Evolutionary conservation across 805 yeast species (phyloP).

Genomic region (Candida suzukii): DNA sequence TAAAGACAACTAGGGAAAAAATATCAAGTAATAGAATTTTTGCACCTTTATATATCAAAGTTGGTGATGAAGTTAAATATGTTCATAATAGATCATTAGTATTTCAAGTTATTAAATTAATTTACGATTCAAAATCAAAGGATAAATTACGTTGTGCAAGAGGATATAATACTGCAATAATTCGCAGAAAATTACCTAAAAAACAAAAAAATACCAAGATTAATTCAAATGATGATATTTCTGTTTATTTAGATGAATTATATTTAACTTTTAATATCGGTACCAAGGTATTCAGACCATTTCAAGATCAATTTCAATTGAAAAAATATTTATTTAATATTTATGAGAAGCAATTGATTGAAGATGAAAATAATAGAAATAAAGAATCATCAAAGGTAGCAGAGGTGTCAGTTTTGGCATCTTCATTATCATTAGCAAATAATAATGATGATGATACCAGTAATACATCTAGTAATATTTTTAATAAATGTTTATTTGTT

Average conservation of each 20-base stretch:
- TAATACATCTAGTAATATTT: too few species aligned
- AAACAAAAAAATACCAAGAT: constrained; percentile 9
- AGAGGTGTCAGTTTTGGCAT: too few species aligned
- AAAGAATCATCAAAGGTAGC: too few species aligned
- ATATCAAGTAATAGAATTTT: constrained; percentile 13
- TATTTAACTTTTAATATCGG: background rate
- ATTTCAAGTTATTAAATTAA: constrained; percentile 40
- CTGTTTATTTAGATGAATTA: background rate
- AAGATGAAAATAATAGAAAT: background rate
- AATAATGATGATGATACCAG: too few species aligned
- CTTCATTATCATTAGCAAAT: too few species aligned
- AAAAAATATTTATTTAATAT: constrained; percentile 5
- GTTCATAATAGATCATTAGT: constrained; percentile 15
- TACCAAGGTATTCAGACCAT: constrained; percentile 4
- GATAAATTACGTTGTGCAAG: constrained; percentile 44
- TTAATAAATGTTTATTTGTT: background rate
- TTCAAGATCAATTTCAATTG: constrained; percentile 9
- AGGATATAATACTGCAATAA: constrained; percentile 48
- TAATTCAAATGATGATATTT: constrained; percentile 11
- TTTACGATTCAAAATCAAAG: constrained; percentile 10
- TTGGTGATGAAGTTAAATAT: constrained; percentile 47
- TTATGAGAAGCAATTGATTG: background rate
- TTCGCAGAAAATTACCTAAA: constrained; percentile 14
- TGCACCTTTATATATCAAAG: constrained; percentile 41
- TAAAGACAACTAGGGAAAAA: background rate